A percentile compares a stretch with the other conserved stretches of the same genome.
Evolutionary conservation across 2,329 filamentous ascomycete species (phyloP).

Genomic region (Botryosphaeria dothidea): DNA sequence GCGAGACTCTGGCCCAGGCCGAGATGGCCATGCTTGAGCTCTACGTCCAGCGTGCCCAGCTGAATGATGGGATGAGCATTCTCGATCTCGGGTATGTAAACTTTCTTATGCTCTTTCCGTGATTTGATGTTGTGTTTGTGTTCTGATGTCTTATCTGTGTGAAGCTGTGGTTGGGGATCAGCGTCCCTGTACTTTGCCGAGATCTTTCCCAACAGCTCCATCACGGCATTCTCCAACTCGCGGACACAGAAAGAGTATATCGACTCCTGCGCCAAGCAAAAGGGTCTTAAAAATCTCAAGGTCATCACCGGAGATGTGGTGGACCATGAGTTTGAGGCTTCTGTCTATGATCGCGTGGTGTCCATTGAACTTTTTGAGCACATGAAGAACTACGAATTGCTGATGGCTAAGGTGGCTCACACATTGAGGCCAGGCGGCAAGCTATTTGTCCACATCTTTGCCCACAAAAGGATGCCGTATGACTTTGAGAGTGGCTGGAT

Average conservation of each 20-base stretch:
- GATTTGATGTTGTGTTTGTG: background rate
- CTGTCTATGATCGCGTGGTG: conserved; percentile 64
- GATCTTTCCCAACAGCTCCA: conserved; percentile 59
- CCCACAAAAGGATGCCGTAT: conserved; percentile 65
- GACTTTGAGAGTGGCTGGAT: conserved; percentile 74
- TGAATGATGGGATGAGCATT: conserved; percentile 62
- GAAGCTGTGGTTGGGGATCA: conserved; percentile 69
- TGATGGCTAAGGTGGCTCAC: conserved; percentile 63
- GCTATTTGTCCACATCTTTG: conserved; percentile 70
- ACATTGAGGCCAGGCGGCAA: conserved; percentile 65
- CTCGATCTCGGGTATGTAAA: conserved; percentile 59
- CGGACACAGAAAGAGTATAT: conserved; percentile 69
- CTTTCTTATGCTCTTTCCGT: conserved; percentile 23
- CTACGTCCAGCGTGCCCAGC: conserved; percentile 62
- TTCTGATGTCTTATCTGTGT: conserved; percentile 1
- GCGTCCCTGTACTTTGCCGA: conserved; percentile 66
- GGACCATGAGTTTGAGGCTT: conserved; percentile 62
- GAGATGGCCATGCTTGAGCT: conserved; percentile 66
- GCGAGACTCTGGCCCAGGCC: conserved; percentile 64
- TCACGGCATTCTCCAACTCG: conserved; percentile 71
- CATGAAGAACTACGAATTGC: conserved; percentile 73
- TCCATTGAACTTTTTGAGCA: conserved; percentile 74
- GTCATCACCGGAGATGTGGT: conserved; percentile 69
- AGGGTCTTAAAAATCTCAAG: conserved; percentile 60
- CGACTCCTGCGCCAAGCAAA: conserved; percentile 57